Evolutionary conservation across 2,329 filamentous ascomycete species (phyloP).

Genomic region (Neurospora sp.): DNA sequence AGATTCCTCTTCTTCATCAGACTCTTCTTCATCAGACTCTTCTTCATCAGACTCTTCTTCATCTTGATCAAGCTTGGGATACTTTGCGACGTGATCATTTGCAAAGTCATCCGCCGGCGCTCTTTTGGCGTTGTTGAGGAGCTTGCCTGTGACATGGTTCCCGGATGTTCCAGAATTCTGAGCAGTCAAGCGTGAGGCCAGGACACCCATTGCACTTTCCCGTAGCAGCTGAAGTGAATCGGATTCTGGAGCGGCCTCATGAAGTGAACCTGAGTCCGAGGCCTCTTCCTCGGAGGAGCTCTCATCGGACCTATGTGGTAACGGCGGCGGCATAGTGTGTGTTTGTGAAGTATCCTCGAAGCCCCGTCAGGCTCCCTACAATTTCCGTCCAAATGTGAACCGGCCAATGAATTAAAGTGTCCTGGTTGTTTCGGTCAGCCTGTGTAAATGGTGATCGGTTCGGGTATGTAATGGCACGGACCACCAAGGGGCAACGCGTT

Average conservation of each 20-base stretch:
- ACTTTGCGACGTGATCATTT: not conserved
- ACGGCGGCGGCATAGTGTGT: not conserved
- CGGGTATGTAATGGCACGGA: not conserved
- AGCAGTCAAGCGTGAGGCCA: not conserved
- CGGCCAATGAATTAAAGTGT: not conserved
- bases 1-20: not conserved
- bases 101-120: not conserved
- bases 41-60: not conserved
- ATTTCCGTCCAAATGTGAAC: not conserved
- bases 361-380: not conserved
- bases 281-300: not conserved
- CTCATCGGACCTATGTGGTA: not conserved
- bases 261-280: not conserved
- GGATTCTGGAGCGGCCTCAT: not conserved
- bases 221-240: not conserved
- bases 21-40: not conserved
- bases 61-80: not conserved
- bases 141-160: not conserved
- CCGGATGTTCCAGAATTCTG: not conserved
- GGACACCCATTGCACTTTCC: not conserved
- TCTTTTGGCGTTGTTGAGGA: slow-evolving; percentile 2
- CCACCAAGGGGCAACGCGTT: not conserved
- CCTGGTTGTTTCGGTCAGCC: not conserved
- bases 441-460: not conserved
- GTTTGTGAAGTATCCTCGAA: not conserved